Base-by-base conservation (phyloP, 2,329 filamentous ascomycete genomes). In the Ophiostoma perfectum region DNA sequence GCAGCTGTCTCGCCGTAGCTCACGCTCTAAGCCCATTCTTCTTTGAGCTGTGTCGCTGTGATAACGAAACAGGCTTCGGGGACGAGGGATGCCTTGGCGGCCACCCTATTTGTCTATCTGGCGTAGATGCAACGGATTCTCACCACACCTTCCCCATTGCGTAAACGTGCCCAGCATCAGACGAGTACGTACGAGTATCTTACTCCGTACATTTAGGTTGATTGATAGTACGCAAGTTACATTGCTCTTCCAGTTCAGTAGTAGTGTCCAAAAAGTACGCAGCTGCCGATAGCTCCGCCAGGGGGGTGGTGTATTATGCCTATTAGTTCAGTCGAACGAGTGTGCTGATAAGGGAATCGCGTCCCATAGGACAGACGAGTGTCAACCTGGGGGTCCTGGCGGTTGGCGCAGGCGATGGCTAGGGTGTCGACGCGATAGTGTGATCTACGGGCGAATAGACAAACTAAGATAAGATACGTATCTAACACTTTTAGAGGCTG, bases 121-220 rank as follows among this genome's bases (percentile, higher is more conserved):
- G 27, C 27, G 27, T 63, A 60, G 60, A 63, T 63, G 60, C 60
- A 44, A 63, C 60, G n/a, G 39, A 42, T 42, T 12, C 38, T 27
- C 39, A 18, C 60, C 38, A n/a, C 60, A 63, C 60, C 60, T 63
- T 63, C 60, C 60, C 38, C 18, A 63, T 63, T 63, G 60, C 60
- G 60, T 63, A 63, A 63, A n/a, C 7, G 58, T 63, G 60, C 60
- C 60, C 60, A 63, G 60, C 60, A 4, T 41, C 9, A n/a, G 9
- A 39, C 38, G 14, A 41, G 16, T 27, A 27, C 27, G 27, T 27
- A 27, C 27, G 27, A 27, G 27, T 27, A 27, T 27, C 27, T 27
- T 27, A 27, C 27, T 27, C 27, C 27, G 27, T 27, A 27, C 27
- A 27, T 27, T 27, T 2, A 27, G 2, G 27, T 27, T 27, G 27